Base-by-base conservation (phyloP, 2,329 filamentous ascomycete genomes). In the Furcasterigmium furcatum region DNA sequence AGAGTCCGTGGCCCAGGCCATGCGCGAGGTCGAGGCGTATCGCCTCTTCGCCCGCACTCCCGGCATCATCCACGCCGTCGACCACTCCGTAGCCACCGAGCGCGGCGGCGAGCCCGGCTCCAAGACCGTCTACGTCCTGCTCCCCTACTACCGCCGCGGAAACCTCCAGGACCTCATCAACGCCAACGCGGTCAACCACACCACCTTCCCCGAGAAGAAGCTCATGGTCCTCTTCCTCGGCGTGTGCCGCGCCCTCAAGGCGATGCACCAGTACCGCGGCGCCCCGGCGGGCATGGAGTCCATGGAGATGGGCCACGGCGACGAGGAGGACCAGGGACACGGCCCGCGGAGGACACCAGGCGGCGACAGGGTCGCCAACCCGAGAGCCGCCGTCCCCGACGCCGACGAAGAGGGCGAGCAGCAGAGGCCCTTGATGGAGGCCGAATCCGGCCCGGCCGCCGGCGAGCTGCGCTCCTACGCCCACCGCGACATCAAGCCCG, bases 131-230 rank as follows among this genome's bases (percentile, higher is more conserved):
- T 99, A 99, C 67, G 94, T 99, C 50, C 76, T 99, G 36, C 77
- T 99, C 18, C 94, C 94, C 12, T 99, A 97, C 73, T 99, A 96
- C 72, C 79, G 91, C 58, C 79, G 92, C 54, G 94, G 94, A 13
- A 99, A 99, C 66, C 77, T 99, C 30, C 94, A 99, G 71, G 94
- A 99, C 69, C 87, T 95, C 62, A 97, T 99, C 74, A 99, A 99
- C 67, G 92, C 94, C 52, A 99, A 99, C 68, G 74, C 97, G 45
- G 92, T 99, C 66, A 97, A 97, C 67, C 90, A 95, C 64, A 88
- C 88, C 30, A 79, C 78, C 43, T 97, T 99, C 59, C 91, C 92
- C 1, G 92, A 97, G 71, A 80, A 84, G 62, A 79, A 85, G 57
- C 74, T 99, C 51, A 92, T 97, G 91, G 75, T 85, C 47, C 68